Base-by-base conservation (phyloP, 192 early-diverging fungal species). In the Coemansia sp. region DNA sequence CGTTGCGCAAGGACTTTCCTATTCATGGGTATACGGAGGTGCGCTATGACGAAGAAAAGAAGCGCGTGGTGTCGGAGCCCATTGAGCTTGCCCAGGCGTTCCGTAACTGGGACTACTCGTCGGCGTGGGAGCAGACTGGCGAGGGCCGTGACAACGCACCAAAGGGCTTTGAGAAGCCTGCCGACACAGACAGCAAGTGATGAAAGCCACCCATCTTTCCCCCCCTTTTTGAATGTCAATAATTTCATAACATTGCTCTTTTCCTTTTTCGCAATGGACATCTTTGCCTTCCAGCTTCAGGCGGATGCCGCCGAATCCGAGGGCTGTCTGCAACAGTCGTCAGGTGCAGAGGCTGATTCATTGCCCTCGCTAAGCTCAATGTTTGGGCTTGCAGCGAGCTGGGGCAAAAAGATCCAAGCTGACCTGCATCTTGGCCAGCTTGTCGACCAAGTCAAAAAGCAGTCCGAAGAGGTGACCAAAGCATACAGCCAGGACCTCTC, bases 21-120 rank as follows among this genome's bases (percentile, higher is more conserved):
- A 83, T 99, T 39, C 95, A 93, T 34, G 95, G 97, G n/a, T 99
- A 97, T 70, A 95, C 97, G 8, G 97, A 97, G 82, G 93, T 97
- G 33, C 83, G 97, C 53, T 99, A 97, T 72, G 97, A 99, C 72
- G 97, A 99, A 58, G 93, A 95, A 72, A 92, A 93, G 84, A 99
- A 99, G 86, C 83, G 97, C 39, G 94, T 99, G 14, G 89, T 99
- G 39, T 86, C 91, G 27, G 97, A 99, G 67, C 95, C 95, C 21
- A 83, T 99, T 48, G 95, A 99, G 76, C 82, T 99, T 55, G 86
- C 94, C 1, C 97, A 99, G 83, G 88, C 91, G 22, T 94, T 97
- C 85, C 84, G 97, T 60, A 90, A 92, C 82, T 97, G 95, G 83
- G 97, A 98, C 56, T 92, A 92, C 72, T 85, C 89, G 58, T 93